Evolutionary conservation across 2,329 filamentous ascomycete species (phyloP), one percentile per base, ranked within the genome.

Genomic region (Venturia nashicola): DNA sequence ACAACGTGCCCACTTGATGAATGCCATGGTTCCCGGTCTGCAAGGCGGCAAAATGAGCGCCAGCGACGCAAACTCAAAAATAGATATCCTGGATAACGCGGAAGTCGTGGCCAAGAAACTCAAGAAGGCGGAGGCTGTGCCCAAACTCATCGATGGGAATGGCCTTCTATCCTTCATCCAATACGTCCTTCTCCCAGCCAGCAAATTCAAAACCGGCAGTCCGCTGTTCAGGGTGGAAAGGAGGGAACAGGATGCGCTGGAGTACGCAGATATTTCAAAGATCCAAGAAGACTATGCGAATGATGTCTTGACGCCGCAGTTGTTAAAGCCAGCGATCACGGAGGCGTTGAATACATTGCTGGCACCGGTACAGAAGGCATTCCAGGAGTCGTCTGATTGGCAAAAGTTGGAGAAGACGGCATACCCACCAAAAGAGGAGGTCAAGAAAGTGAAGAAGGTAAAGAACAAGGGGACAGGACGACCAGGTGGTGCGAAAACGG

Each of bases 11-110:
- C 86, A 90, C 74, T 70, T 91, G 64, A 87, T 91, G 81, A 91
- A 91, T 75, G 86, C 90, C 23, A 96, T 97, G 88, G 89, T 97
- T 20, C 87, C 92, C 0, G 93, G 94, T 46, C 79, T 97, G 12
- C 80, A 68, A 87, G 74, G 90, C 44, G 88, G 85, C 67, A 97
- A 97, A 80, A 96, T 96, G 91, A 80, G 77, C 66, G 75, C 80
- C 23, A 82, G 84, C 65, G 87, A 90, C 69, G 76, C 78, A 69
- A 87, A 92, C 75, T 90, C 86, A 72, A 97, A 97, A 78, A 95
- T 97, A 68, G 94, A 97, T 72, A 81, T 97, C n/a, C 83, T 97
- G 20, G 94, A 97, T 71, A 68, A 83, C 0, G 79, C 88, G 0
- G 90, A 95, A 0, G 76, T 78, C 1, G 88, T 97, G 16, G 79